Conservation (phyloP, 1,284 basidiomycete genomes). For the Fomitiporia mediterranea region DNA sequence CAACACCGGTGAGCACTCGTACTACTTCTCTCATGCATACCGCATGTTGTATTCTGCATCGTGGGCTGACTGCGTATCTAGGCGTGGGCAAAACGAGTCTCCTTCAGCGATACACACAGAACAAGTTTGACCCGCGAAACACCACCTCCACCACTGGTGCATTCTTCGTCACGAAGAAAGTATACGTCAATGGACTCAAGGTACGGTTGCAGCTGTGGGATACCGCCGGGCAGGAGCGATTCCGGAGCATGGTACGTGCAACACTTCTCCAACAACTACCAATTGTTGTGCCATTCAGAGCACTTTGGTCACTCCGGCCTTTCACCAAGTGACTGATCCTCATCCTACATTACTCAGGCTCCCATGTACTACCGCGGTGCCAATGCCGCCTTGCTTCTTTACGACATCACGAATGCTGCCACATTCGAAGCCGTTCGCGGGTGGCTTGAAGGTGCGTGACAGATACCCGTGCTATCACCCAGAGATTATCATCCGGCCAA, state of each 20-base stretch:
- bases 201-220: slow-evolving; percentile 91
- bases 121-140: slow-evolving; percentile 82
- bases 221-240: slow-evolving; percentile 96
- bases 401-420: slow-evolving; percentile 91
- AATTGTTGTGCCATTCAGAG: slow-evolving; percentile 19
- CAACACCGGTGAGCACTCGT: slow-evolving; percentile 67
- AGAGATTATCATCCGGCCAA: background rate
- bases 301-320: slow-evolving; percentile 12
- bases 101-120: slow-evolving; percentile 88
- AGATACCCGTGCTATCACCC: background rate
- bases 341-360: slow-evolving; percentile 49
- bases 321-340: slow-evolving; percentile 9
- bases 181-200: slow-evolving; percentile 81
- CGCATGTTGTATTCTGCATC: background rate
- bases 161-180: slow-evolving; percentile 93
- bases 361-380: slow-evolving; percentile 99
- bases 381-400: slow-evolving; percentile 92
- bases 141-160: slow-evolving; percentile 92
- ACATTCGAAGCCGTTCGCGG: slow-evolving; percentile 90
- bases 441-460: slow-evolving; percentile 78
- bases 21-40: background rate
- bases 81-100: slow-evolving; percentile 95
- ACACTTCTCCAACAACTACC: slow-evolving; percentile 23
- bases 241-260: slow-evolving; percentile 80
- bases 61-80: slow-evolving; percentile 28